Conservation (phyloP, 2,329 filamentous ascomycete genomes). For the Aureobasidium sp. region DNA sequence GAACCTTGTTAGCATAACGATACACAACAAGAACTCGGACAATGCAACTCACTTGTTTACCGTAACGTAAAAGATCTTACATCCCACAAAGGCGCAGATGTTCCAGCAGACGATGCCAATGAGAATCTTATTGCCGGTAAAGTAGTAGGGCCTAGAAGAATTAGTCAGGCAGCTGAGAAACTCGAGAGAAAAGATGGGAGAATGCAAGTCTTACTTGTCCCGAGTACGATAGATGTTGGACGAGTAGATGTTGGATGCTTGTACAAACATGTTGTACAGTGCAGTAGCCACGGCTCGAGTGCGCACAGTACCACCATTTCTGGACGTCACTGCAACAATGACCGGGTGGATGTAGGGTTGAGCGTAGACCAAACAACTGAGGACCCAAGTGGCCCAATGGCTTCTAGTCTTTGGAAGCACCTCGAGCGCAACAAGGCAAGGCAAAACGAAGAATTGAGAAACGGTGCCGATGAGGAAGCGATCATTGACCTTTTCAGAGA, state of each 20-base stretch:
- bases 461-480: slow-evolving; percentile 41
- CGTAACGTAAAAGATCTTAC: slow-evolving; percentile 46
- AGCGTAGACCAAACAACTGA: slow-evolving; percentile 31
- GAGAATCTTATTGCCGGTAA: slow-evolving; percentile 45
- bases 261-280: slow-evolving; percentile 48
- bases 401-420: slow-evolving; percentile 26
- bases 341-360: slow-evolving; percentile 46
- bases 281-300: slow-evolving; percentile 54
- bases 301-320: slow-evolving; percentile 54
- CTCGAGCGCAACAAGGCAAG: slow-evolving; percentile 31
- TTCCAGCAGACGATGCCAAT: slow-evolving; percentile 43
- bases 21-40: background rate
- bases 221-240: slow-evolving; percentile 11
- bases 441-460: slow-evolving; percentile 34
- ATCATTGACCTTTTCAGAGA: slow-evolving; percentile 42
- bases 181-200: slow-evolving; percentile 21
- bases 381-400: slow-evolving; percentile 31
- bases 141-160: slow-evolving; percentile 40
- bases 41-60: slow-evolving; percentile 34
- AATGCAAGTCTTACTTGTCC: slow-evolving; percentile 16
- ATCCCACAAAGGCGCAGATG: slow-evolving; percentile 41
- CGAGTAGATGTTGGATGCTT: slow-evolving; percentile 32
- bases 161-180: background rate
- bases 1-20: background rate
- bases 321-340: slow-evolving; percentile 51